Evolutionary conservation across 352 stramenopile genomes (phyloP), one percentile per base, ranked within the genome.

Genomic region (Hyphochytrium catenoides): DNA sequence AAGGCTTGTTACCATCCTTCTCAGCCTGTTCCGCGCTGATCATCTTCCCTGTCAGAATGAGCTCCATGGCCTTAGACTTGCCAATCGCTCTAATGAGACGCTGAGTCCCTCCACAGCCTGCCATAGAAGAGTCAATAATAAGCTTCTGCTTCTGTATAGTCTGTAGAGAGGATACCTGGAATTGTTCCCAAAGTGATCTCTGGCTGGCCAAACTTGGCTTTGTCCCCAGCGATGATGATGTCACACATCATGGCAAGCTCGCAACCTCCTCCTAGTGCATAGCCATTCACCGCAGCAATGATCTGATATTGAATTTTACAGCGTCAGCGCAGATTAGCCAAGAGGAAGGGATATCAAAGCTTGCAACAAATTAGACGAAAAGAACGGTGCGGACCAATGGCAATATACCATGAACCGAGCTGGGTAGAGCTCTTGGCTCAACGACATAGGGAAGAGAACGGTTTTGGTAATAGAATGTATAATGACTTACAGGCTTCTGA

Each of bases 221-320:
- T 86, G 42, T 93, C 78, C 30, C 72, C 68, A 9, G 89, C 90
- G 32, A 98, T 74, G 41, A 97, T 89, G 39, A 98, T 87, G 54
- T 98, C 91, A 49, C 89, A 97, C 55, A 96, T 91, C 91, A 98
- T 98, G 20, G 90, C 90, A 16, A 97, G 56, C 59, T 98, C 89
- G 45, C 88, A 98, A 22, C 91, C 91, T 34, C 91, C 91, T 26
- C 91, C 91, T 9, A 98, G 62, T 7, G 87, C 88, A 57, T 93
- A 97, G 34, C 91, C 91, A 58, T 97, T 97, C 12, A 98, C 85
- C 16, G 91, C 89, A 3, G 91, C 91, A 31, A 94, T 91, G 14
- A 87, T 60, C 57, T 76, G 24, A 6, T 19, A 41, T 2, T 16
- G 30, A n/a, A 31, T 44, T 7, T 39, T n/a, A n/a, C n/a, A n/a